Conservation (phyloP, 495 filamentous ascomycete genomes). For the Penicillium longicatenatum region DNA sequence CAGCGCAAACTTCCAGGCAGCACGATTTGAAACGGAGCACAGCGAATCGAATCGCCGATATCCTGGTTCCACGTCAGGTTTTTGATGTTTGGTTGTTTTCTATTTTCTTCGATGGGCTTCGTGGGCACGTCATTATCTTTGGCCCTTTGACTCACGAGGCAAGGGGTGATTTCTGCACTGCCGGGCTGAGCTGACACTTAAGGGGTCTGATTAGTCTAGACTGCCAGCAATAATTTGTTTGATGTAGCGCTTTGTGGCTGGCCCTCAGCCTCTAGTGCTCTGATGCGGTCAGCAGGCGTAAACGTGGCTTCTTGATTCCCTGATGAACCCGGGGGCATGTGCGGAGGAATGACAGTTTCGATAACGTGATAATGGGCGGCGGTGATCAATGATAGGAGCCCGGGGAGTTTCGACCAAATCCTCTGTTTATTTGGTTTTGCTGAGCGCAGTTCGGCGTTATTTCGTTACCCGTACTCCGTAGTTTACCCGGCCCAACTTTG, state of each 20-base stretch:
- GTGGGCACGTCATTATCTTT: slow-evolving; percentile 4
- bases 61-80: slow-evolving; percentile 2
- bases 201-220: neutral
- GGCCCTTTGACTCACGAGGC: neutral
- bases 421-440: too few relatives aligned
- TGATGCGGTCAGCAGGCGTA: neutral
- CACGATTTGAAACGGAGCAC: slow-evolving; percentile 25
- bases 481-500: neutral
- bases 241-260: neutral
- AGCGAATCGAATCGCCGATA: slow-evolving; percentile 10
- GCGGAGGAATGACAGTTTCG: slow-evolving; percentile 7
- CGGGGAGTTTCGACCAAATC: too few relatives aligned
- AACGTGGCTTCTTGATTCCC: too few relatives aligned
- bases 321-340: slow-evolving; percentile 3
- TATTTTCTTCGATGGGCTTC: neutral
- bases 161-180: slow-evolving; percentile 2
- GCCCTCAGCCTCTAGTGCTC: neutral
- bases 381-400: too few relatives aligned
- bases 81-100: too few relatives aligned
- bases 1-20: slow-evolving; percentile 13
- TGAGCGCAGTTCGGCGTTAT: too few relatives aligned
- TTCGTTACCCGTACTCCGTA: neutral
- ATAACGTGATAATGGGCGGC: neutral
- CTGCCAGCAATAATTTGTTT: neutral
- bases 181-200: neutral